These are phyloP conservation scores for Kwoniella heveanensis DNA, from an alignment of 768 basidiomycete genomes.

Conservation along the genomic window DNA sequence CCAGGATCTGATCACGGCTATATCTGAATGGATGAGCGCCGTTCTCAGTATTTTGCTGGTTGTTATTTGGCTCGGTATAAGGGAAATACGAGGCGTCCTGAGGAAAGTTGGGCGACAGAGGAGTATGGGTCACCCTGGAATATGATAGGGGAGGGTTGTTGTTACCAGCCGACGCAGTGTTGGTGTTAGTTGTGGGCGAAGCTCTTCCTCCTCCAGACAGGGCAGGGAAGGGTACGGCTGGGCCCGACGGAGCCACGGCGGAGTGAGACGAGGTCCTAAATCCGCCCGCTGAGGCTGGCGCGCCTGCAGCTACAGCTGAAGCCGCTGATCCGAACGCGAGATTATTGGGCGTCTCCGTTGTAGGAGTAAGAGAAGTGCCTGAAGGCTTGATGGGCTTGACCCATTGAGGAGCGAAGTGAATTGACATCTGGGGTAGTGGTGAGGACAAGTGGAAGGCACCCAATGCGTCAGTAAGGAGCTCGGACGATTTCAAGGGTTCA, in stretches of 20 bases:
- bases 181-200: slow-evolving; percentile 21
- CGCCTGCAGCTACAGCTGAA: neutral
- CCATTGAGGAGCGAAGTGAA: slow-evolving; percentile 57
- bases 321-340: slow-evolving; percentile 8
- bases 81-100: slow-evolving; percentile 41
- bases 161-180: slow-evolving; percentile 5
- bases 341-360: slow-evolving; percentile 28
- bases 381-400: slow-evolving; percentile 54
- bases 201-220: slow-evolving; percentile 21
- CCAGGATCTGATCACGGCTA: slow-evolving; percentile 48
- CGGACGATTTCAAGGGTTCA: no score
- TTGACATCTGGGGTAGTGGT: slow-evolving; percentile 55
- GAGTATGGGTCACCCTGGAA: slow-evolving; percentile 44
- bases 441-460: no score
- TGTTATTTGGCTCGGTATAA: slow-evolving; percentile 34
- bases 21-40: slow-evolving; percentile 49
- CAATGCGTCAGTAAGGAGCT: neutral
- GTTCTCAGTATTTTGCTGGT: slow-evolving; percentile 11
- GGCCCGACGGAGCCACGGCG: slow-evolving; percentile 3
- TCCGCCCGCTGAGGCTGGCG: slow-evolving; percentile 3
- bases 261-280: neutral
- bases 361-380: slow-evolving; percentile 34
- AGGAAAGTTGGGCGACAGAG: slow-evolving; percentile 40
- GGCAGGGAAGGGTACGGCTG: slow-evolving; percentile 36
- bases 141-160: slow-evolving; percentile 41